These are phyloP conservation scores for Coemansia sp. DNA, from an alignment of 192 early-diverging fungal species.

Conservation along the genomic window DNA sequence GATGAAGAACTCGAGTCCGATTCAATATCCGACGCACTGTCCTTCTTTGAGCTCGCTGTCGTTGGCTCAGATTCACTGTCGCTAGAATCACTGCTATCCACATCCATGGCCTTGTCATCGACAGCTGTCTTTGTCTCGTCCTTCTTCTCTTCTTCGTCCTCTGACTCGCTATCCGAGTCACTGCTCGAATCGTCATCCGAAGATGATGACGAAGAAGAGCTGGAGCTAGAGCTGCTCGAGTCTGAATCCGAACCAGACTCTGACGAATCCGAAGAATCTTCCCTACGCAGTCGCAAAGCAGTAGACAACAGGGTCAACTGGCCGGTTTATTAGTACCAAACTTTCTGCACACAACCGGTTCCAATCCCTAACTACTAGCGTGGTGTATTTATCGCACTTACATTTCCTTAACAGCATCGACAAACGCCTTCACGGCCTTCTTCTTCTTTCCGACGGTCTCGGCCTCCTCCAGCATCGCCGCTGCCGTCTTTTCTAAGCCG, in stretches of 20 bases:
- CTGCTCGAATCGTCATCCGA: slow-evolving; percentile 7
- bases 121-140: neutral
- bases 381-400: slow-evolving; percentile 1
- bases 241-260: slow-evolving; percentile 13
- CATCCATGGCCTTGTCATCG: neutral
- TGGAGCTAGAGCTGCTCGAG: slow-evolving; percentile 7
- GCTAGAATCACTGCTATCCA: slow-evolving; percentile 11
- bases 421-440: slow-evolving; percentile 11
- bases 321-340: neutral
- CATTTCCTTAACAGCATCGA: slow-evolving; percentile 1
- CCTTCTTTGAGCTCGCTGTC: neutral
- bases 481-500: slow-evolving; percentile 25
- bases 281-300: slow-evolving; percentile 2
- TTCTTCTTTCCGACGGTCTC: slow-evolving; percentile 8
- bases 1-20: slow-evolving; percentile 13
- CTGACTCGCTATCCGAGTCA: slow-evolving; percentile 12
- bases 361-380: neutral
- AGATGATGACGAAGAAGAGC: neutral
- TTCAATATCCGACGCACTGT: neutral
- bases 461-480: slow-evolving; percentile 25
- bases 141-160: neutral
- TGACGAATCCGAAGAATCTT: slow-evolving; percentile 9
- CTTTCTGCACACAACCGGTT: neutral
- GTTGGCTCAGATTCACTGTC: neutral
- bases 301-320: neutral